Evolutionary conservation across 768 basidiomycete species (phyloP).

Genomic region (Ramaria rubella): DNA sequence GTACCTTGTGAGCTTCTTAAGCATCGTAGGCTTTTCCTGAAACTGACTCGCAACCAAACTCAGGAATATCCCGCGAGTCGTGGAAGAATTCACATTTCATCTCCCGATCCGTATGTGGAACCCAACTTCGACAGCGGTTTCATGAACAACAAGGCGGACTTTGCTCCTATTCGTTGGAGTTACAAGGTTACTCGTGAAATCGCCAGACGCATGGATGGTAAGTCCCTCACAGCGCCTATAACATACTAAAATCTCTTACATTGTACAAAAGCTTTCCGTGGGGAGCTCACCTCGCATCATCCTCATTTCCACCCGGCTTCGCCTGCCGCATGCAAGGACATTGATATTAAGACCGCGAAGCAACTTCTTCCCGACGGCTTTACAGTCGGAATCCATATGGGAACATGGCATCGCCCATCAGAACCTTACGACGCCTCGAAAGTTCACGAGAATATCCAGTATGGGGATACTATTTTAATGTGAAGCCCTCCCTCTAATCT

Average conservation of each 20-base stretch:
- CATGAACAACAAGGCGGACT: conserved; percentile 75
- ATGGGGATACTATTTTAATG: conserved; percentile 20
- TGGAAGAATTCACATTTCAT: conserved; percentile 65
- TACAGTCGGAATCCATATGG: conserved; percentile 70
- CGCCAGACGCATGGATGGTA: conserved; percentile 65
- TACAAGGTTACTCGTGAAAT: conserved; percentile 73
- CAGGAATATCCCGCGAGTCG: conserved; percentile 71
- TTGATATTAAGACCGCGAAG: conserved; percentile 64
- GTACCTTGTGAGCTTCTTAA: conserved; percentile 39
- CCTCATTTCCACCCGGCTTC: conserved; percentile 70
- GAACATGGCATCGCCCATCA: conserved; percentile 37
- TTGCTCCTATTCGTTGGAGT: conserved; percentile 69
- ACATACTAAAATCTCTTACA: conserved; percentile 2
- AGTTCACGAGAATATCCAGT: conserved; percentile 59
- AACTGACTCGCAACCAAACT: not conserved
- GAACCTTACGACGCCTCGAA: conserved; percentile 48
- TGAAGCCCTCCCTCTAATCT: not conserved
- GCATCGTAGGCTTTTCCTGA: not conserved
- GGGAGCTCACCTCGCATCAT: conserved; percentile 66
- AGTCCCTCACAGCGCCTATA: conserved; percentile 10
- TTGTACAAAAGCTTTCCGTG: conserved; percentile 50
- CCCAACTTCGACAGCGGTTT: conserved; percentile 69
- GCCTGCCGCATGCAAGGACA: conserved; percentile 51
- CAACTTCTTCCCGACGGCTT: conserved; percentile 51
- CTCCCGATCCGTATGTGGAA: conserved; percentile 53